Evolutionary conservation across 768 basidiomycete genomes (phyloP), one percentile per base, ranked within the genome.

Genomic region (Auricularia heimuer): DNA sequence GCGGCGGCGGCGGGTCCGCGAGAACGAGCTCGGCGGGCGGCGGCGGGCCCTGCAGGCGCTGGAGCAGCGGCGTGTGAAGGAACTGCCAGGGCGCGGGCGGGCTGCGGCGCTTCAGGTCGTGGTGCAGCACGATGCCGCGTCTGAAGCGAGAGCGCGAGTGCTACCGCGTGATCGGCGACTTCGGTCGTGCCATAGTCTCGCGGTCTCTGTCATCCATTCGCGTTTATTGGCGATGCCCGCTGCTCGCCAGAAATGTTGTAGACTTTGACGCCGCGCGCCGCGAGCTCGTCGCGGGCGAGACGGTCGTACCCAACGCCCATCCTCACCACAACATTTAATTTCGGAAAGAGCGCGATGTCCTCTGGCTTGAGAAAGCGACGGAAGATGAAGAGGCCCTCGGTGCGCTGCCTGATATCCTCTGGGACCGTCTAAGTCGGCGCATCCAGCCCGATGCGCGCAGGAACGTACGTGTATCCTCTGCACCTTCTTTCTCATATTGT

Each of bases 161-260:
- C n/a, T n/a, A n/a, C n/a, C n/a, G n/a, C n/a, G n/a, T n/a, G n/a
- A 61, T 71, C 70, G 10, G 70, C 70, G 16, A 71, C 66, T 39
- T 69, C 69, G 6, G 62, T 66, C 24, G 69, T 69, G 21, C 69
- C 69, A 36, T 69, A 69, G 42, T 70, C 68, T 69, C 60, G 34
- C 62, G 12, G 47, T 8, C 6, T 29, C 21, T 34, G 18, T 60
- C 21, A 10, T 8, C n/a, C 12, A 3, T 16, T 1, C 44, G 44
- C 10, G 44, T 12, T 21, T 3, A 3, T 7, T 39, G 39, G 39
- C 1, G 39, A 12, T 12, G 47, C 6, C 29, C 11, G 14, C 3
- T 6, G 42, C 65, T 3, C 7, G 65, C 65, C 69, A 56, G 70
- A 69, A 3, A 67, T 63, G 62, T 71, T 71, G 58, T 66, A 68